These are phyloP conservation scores for Geranomyces variabilis DNA, from an alignment of 192 early-diverging fungal genomes.

Conservation along the genomic window DNA sequence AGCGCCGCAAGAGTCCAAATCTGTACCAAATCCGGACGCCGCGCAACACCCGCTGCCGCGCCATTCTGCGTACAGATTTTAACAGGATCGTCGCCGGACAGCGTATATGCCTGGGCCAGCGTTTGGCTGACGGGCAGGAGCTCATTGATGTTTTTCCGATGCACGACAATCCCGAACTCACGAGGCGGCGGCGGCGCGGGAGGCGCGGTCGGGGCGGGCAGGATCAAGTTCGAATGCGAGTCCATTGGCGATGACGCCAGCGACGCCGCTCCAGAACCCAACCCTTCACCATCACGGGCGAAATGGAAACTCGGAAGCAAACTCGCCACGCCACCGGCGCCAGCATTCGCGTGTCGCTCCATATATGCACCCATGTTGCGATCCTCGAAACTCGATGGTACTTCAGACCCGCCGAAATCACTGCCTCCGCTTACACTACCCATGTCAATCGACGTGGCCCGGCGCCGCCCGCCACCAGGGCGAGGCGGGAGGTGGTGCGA, in stretches of 20 bases:
- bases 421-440: slow-evolving; percentile 25
- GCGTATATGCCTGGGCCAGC: slow-evolving; percentile 58
- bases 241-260: slow-evolving; percentile 8
- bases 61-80: slow-evolving; percentile 68
- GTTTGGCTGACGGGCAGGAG: slow-evolving; percentile 60
- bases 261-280: slow-evolving; percentile 1
- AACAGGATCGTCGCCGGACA: slow-evolving; percentile 62
- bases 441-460: background rate
- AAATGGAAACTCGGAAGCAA: background rate
- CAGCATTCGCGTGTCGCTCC: background rate
- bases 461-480: background rate
- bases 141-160: slow-evolving; percentile 58
- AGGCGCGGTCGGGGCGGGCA: background rate
- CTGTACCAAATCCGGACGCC: slow-evolving; percentile 60
- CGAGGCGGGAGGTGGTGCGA: background rate
- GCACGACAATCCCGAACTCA: slow-evolving; percentile 37
- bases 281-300: background rate
- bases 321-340: background rate
- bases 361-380: background rate
- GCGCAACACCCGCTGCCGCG: slow-evolving; percentile 47
- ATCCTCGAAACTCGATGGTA: slow-evolving; percentile 17
- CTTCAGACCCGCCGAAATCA: slow-evolving; percentile 20
- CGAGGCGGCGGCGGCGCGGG: background rate
- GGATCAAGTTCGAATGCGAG: background rate
- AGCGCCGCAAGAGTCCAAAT: slow-evolving; percentile 68